A percentile compares a stretch with the other conserved stretches of the same genome.
Evolutionary conservation across 2,329 filamentous ascomycete species (phyloP).

Genomic region (Aspergillus sclerotialis): DNA sequence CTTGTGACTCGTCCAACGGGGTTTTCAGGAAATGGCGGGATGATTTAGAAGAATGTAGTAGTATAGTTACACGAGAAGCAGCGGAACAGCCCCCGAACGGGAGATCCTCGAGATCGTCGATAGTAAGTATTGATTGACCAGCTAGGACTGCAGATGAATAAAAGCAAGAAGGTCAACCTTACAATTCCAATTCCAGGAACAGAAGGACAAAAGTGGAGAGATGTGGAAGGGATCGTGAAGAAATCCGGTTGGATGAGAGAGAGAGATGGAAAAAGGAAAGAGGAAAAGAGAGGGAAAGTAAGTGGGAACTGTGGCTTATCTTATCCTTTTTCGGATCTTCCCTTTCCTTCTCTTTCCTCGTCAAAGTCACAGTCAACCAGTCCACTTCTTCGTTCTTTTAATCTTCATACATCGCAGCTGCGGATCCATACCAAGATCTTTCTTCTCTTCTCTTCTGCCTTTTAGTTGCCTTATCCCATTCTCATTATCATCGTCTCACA

Average conservation of each 20-base stretch:
- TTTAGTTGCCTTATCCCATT: neutral
- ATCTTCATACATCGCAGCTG: no score
- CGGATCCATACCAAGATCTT: no score
- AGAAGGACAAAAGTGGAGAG: no score
- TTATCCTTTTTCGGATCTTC: no score
- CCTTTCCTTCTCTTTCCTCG: neutral
- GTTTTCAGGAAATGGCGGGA: constrained; percentile 23
- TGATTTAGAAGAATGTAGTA: constrained; percentile 18
- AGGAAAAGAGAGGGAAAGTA: constrained; percentile 1
- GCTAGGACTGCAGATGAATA: no score
- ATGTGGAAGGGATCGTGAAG: no score
- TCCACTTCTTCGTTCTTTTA: no score
- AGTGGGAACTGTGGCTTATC: no score
- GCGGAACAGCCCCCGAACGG: constrained; percentile 19
- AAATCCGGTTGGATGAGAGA: neutral
- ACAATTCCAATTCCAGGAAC: no score
- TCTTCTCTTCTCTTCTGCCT: no score
- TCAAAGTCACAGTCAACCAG: no score
- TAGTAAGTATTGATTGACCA: constrained; percentile 1
- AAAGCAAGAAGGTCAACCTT: no score
- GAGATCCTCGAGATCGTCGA: constrained; percentile 10
- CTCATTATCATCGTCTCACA: constrained; percentile 1
- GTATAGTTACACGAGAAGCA: constrained; percentile 21
- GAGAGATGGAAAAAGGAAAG: constrained; percentile 1
- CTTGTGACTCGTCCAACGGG: constrained; percentile 17